Base-by-base conservation (phyloP, 306 rosid species). In the Vachellia collinsii region DNA sequence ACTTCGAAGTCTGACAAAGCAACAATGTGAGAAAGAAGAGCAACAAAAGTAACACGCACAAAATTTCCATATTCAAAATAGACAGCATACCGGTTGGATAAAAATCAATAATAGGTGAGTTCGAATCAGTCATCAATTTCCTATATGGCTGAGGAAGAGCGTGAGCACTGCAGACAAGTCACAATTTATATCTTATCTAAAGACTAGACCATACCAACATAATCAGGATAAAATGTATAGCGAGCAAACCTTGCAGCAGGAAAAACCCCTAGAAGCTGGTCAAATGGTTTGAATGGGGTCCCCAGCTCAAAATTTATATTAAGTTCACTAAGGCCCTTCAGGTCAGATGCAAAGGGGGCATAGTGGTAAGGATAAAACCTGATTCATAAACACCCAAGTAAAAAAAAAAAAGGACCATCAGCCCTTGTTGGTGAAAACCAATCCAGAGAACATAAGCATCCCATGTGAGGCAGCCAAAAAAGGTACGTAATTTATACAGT, bases 301-400 rank as follows among this genome's bases (percentile, higher is more conserved):
- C 99, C 99, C 85, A 88, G 82, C 6, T 84, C 79, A 72, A 93
- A 96, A 77, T 34, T 69, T 89, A 93, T 96, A 67, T 81, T 36
- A 81, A 95, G 91, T 75, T 87, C 83, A 80, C 86, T 87, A 65
- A 93, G 99, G 84, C 77, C 94, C 85, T 85, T 90, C 44, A 96
- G 97, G 84, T 96, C 99, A 80, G 98, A 96, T 9, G 99, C 99
- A 87, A 96, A 96, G 4, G 99, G 99, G n/a, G 98, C 98, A 85
- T 93, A 96, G 80, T 96, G 99, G 80, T 96, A 96, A 3, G 99
- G 99, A 86, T 96, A 93, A 90, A 93, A 96, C 99, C 99, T 96
- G 88, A 80, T 83, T 75, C 14, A 48, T 41, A 4, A n/a, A 67
- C 42, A 62, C 37, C 25, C 34, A 58, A 22, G 37, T 39, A 64